phyloP scores from a whole-genome alignment of 1,284 basidiomycete species.

The Irpex rosettiformis region DNA sequence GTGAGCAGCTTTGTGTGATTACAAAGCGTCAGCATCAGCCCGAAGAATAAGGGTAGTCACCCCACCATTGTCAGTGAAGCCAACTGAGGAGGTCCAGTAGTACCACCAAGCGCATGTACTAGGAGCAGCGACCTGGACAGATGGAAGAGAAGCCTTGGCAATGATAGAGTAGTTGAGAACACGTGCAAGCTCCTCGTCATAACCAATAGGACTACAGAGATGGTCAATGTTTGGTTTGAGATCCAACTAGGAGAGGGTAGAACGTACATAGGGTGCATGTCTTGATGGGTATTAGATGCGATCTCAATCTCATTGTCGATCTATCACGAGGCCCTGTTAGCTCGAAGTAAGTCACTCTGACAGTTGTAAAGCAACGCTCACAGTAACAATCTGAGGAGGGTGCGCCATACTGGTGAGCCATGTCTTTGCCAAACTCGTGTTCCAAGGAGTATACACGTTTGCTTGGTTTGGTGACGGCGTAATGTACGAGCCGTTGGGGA shows the following conservation, averaged over 20 bases:
- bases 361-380: too few species aligned
- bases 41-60: background rate
- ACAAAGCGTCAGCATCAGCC: background rate
- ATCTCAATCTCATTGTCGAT: conserved; percentile 55
- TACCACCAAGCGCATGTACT: conserved; percentile 52
- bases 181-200: conserved; percentile 47
- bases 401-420: conserved; percentile 42
- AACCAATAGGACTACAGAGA: conserved; percentile 30
- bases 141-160: conserved; percentile 41
- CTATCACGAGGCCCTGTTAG: background rate
- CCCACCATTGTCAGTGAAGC: conserved; percentile 37
- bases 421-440: conserved; percentile 34
- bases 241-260: too few species aligned
- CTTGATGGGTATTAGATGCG: conserved; percentile 45
- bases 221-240: background rate
- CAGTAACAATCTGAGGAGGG: conserved; percentile 41
- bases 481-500: conserved; percentile 40
- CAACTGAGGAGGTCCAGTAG: conserved; percentile 47
- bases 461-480: conserved; percentile 25
- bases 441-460: conserved; percentile 42
- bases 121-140: conserved; percentile 41
- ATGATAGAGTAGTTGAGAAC: conserved; percentile 37
- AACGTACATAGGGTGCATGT: conserved; percentile 42
- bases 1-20: conserved; percentile 32
- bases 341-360: background rate